phyloP scores from a whole-genome alignment of 192 early-diverging fungal genomes.

The Gryganskiella cystojenkinii region DNA sequence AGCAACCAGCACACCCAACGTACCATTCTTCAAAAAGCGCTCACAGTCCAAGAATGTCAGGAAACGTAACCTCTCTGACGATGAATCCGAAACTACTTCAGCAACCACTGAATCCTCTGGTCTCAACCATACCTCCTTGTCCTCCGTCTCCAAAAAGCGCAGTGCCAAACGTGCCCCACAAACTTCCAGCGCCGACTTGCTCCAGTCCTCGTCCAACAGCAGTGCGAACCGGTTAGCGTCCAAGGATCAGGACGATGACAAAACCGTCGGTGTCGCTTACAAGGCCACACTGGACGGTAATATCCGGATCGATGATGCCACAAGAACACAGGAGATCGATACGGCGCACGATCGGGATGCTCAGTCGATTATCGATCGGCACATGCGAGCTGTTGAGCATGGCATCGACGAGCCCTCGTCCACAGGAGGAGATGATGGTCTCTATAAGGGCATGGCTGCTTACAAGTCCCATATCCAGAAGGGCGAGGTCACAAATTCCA shows the following conservation, averaged over 20 bases:
- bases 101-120: conserved; percentile 52
- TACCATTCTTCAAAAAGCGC: conserved; percentile 70
- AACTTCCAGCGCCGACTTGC: conserved; percentile 36
- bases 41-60: conserved; percentile 60
- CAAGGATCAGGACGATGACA: conserved; percentile 47
- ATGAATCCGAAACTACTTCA: conserved; percentile 40
- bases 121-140: conserved; percentile 38
- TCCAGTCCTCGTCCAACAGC: conserved; percentile 59
- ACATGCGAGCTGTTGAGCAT: conserved; percentile 55
- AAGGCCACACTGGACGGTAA: conserved; percentile 52
- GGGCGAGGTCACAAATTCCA: conserved; percentile 68
- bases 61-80: conserved; percentile 60
- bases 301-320: conserved; percentile 39
- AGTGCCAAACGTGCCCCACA: conserved; percentile 39
- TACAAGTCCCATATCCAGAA: conserved; percentile 73
- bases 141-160: conserved; percentile 58
- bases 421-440: conserved; percentile 55
- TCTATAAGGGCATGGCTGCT: conserved; percentile 75
- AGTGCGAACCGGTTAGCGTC: conserved; percentile 47
- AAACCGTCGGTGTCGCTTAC: conserved; percentile 32
- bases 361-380: conserved; percentile 52
- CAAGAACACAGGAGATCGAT: conserved; percentile 48
- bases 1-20: conserved; percentile 32
- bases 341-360: conserved; percentile 60
- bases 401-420: conserved; percentile 22